Evolutionary conservation across 1,139 yeast species (phyloP).

Genomic region (Insectozyma bohioensis): DNA sequence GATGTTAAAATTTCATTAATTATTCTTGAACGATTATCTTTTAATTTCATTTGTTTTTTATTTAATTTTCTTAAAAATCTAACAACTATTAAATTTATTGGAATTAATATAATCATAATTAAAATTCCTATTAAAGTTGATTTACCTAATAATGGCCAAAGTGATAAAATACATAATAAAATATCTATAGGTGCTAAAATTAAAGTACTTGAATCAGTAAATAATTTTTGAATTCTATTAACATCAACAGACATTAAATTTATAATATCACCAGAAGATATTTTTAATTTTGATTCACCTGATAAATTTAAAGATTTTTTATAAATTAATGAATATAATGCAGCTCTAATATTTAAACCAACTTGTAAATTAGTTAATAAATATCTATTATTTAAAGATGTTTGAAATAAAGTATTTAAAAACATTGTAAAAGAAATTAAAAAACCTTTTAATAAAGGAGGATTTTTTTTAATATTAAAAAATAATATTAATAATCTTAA

Average conservation of each 20-base stretch:
- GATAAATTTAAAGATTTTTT: conserved; percentile 30
- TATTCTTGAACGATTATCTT: conserved; percentile 37
- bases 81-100: conserved; percentile 36
- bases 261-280: conserved; percentile 35
- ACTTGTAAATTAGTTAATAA: conserved; percentile 52
- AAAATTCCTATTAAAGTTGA: conserved; percentile 33
- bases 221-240: conserved; percentile 21
- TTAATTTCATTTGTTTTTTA: conserved; percentile 64
- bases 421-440: conserved; percentile 54
- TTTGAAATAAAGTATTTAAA: conserved; percentile 42
- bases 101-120: conserved; percentile 27
- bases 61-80: conserved; percentile 47
- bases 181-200: conserved; percentile 29
- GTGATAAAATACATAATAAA: conserved; percentile 22
- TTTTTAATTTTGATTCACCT: conserved; percentile 27
- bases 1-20: conserved; percentile 35
- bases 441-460: conserved; percentile 52
- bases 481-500: conserved; percentile 46
- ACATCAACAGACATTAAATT: conserved; percentile 36
- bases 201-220: conserved; percentile 23
- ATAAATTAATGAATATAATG: conserved; percentile 48
- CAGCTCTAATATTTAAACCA: conserved; percentile 53
- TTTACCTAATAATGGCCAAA: conserved; percentile 27
- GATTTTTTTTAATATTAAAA: conserved; percentile 36
- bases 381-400: conserved; percentile 51